These are phyloP conservation scores for Polyplosphaeria fusca DNA, from an alignment of 495 filamentous ascomycete species.

Conservation along the genomic window DNA sequence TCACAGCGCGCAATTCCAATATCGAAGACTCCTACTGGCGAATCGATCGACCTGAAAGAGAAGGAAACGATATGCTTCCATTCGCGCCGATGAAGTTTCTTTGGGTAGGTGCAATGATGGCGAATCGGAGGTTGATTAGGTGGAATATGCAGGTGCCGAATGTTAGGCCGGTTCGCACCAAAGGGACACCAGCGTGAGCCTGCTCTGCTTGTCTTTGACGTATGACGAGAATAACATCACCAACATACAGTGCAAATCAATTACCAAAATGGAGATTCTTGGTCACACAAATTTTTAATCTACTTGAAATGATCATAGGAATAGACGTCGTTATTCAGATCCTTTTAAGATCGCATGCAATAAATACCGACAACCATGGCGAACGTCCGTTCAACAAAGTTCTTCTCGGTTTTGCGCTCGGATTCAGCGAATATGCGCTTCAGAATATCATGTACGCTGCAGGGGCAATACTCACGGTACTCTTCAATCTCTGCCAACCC, in stretches of 20 bases:
- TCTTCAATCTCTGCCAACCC: neutral
- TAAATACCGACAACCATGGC: too few species aligned
- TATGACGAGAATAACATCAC: neutral
- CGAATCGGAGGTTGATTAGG: neutral
- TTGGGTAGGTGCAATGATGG: neutral
- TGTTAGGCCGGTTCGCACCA: neutral
- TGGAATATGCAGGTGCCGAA: conserved; percentile 17
- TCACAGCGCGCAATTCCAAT: neutral
- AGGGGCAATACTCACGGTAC: neutral
- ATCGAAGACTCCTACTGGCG: conserved; percentile 10
- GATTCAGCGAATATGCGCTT: neutral
- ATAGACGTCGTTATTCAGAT: neutral
- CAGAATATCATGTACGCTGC: conserved; percentile 3
- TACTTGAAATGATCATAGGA: neutral
- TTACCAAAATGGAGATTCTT: conserved; percentile 1
- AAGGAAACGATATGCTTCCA: neutral
- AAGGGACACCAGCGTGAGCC: neutral
- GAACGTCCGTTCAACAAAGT: neutral
- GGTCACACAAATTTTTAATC: neutral
- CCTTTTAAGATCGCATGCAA: neutral
- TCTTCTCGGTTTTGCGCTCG: neutral
- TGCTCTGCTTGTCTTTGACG: too few species aligned
- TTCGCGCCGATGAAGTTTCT: neutral
- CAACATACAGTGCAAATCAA: neutral
- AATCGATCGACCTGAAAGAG: neutral